A percentile compares a stretch with the other conserved stretches of the same genome.
These are phyloP conservation scores for Cardiospermum halicacabum DNA, from an alignment of 345 rosid genomes.

Conservation along the genomic window DNA sequence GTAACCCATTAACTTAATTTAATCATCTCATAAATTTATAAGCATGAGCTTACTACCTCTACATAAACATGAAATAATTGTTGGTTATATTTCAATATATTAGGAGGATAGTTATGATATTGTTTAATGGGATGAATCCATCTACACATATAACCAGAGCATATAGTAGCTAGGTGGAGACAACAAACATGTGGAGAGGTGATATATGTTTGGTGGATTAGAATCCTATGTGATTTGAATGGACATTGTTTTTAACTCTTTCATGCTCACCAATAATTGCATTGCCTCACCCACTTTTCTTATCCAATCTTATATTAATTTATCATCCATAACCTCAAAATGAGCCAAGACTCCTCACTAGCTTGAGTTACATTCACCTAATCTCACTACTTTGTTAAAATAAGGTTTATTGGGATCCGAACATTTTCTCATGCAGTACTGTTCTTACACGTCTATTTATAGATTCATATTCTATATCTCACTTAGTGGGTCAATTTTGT, in stretches of 20 bases:
- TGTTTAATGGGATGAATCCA: too few relatives aligned
- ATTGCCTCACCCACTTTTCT: constrained; percentile 25
- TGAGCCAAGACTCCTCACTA: constrained; percentile 4
- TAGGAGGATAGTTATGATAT: too few relatives aligned
- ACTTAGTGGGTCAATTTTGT: constrained; percentile 5
- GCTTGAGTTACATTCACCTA: constrained; percentile 22
- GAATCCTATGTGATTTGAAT: constrained; percentile 51
- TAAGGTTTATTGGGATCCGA: constrained; percentile 28
- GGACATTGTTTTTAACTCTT: constrained; percentile 26
- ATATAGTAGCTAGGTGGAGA: constrained; percentile 5
- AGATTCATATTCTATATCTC: constrained; percentile 19
- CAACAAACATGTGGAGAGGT: constrained; percentile 23
- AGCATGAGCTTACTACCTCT: too few relatives aligned
- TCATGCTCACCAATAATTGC: constrained; percentile 34
- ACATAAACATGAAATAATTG: too few relatives aligned
- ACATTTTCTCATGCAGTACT: constrained; percentile 19
- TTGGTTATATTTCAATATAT: too few relatives aligned
- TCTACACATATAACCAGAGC: too few relatives aligned
- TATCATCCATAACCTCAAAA: neutral
- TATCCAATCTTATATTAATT: constrained; percentile 14
- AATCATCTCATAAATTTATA: too few relatives aligned
- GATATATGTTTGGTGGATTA: constrained; percentile 17
- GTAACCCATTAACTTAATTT: too few relatives aligned
- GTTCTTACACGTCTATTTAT: constrained; percentile 18
- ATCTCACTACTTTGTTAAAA: constrained; percentile 20